Evolutionary conservation across 495 filamentous ascomycete genomes (phyloP), one percentile per base, ranked within the genome.

Genomic region (Venustampulla echinocandica): DNA sequence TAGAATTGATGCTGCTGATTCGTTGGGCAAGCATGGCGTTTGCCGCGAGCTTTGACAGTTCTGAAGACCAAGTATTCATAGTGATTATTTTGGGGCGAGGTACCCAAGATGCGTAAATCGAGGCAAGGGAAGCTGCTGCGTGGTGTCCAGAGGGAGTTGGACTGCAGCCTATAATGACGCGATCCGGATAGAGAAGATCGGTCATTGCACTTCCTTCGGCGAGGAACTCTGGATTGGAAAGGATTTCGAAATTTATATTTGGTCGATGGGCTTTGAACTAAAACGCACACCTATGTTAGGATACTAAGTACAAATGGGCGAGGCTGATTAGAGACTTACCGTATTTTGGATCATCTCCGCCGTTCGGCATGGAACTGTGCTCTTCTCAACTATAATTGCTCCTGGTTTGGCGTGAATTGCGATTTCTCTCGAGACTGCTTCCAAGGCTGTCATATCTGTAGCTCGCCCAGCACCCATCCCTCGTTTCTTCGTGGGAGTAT

Each of bases 201-300:
- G 72, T 57, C 46, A 90, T 71, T 0, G 87, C 87, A 0, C 81
- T 85, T 13, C 87, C 87, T 49, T 87, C 85, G 9, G 87, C 81
- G 0, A 90, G 68, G 50, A 90, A 90, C 54, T 93, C 86, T 2
- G 87, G 87, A 58, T 90, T 93, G 10, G 84, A 88, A 3, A 93
- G 72, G 20, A 93, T 73, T 49, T 90, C 82, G 50, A 90, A 88
- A 3, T 61, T 66, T 13, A 79, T 65, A 19, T 25, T 18, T 23
- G 21, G 25, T 22, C 19, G 46, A n/a, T 42, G 43, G 21, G 57
- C 73, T 69, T 81, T 73, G 17, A 58, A 80, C 88, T 5, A 83
- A 81, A 3, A 88, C 69, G 9, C 4, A 87, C 56, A 2, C 81
- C 76, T 19, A 86, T 68, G 57, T 82, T 85, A 61, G n/a, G 48